Percentiles rank a stretch among this genome's conserved stretches.
These are phyloP conservation scores for Actinomortierella wolfii DNA, from an alignment of 371 early-diverging fungal genomes.

Conservation along the genomic window DNA sequence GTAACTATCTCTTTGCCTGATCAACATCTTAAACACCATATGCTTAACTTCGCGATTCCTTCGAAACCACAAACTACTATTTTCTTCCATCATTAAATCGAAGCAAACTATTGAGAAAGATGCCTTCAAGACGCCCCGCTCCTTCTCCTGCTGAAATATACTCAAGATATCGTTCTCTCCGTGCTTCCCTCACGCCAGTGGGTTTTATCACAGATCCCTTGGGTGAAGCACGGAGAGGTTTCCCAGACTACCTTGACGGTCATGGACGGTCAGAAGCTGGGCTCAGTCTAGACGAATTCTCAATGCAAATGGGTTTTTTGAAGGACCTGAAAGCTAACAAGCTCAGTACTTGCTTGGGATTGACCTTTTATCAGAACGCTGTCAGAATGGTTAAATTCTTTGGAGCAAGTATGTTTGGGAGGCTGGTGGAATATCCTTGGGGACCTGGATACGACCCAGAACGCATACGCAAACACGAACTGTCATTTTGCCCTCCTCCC, in stretches of 20 bases:
- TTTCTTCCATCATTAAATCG: too few species aligned
- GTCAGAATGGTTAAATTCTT: constrained; percentile 4
- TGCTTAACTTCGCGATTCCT: too few species aligned
- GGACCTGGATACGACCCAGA: constrained; percentile 9
- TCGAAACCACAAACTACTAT: too few species aligned
- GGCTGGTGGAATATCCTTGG: constrained; percentile 8
- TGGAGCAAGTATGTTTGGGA: constrained; percentile 4
- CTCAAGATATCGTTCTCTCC: too few species aligned
- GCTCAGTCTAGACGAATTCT: constrained; percentile 8
- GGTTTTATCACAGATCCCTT: constrained; percentile 7
- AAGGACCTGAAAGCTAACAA: not conserved
- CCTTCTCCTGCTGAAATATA: too few species aligned
- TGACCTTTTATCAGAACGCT: constrained; percentile 5
- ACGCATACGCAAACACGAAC: constrained; percentile 5
- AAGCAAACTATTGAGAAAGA: too few species aligned
- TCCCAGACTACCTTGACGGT: constrained; percentile 10
- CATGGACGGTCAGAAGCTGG: constrained; percentile 10
- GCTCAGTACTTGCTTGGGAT: constrained; percentile 2
- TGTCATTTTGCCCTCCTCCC: constrained; percentile 2
- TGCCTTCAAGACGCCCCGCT: too few species aligned
- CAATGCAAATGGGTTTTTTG: constrained; percentile 5
- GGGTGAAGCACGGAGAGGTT: constrained; percentile 3
- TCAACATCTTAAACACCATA: too few species aligned
- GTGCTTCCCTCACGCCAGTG: too few species aligned
- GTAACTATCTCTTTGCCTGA: too few species aligned